Base-by-base conservation (phyloP, 2,329 filamentous ascomycete species). In the Reticulascus tulasneorum region DNA sequence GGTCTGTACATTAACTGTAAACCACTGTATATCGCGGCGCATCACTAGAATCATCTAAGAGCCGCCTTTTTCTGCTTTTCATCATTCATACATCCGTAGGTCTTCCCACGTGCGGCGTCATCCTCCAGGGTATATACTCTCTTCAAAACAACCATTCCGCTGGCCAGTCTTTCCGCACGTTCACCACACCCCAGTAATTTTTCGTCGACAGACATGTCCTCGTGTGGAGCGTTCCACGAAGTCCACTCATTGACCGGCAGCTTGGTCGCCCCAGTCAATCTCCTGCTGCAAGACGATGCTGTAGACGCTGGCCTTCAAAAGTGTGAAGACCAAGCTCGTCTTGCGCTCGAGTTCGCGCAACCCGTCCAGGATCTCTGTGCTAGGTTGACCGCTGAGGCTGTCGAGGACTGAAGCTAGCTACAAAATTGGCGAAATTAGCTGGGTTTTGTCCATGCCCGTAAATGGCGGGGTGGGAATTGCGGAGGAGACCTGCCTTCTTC, bases 221-320 rank as follows among this genome's bases (percentile, higher is more conserved):
- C n/a, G n/a, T n/a, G n/a, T n/a, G n/a, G n/a, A n/a, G n/a, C n/a
- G n/a, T n/a, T n/a, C n/a, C n/a, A n/a, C n/a, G n/a, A n/a, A n/a
- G n/a, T n/a, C n/a, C n/a, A n/a, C n/a, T n/a, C n/a, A n/a, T n/a
- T n/a, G 50, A 33, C 60, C 56, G 46, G 55, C 56, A 20, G 54
- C 55, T 44, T 67, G 64, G 48, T 72, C 71, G 31, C 78, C 84
- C 63, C 82, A 86, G 45, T 84, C 82, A 53, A 94, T 88, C 75
- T 97, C 87, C 74, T 97, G 91, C 75, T 98, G 91, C 68, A 98
- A 63, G 44, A 98, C 90, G 67, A 98, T 98, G 58, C 86, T 94
- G 67, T 98, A 98, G 46, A 98, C 93, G 62, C 91, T 97, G 13
- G 93, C 91, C 70, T 98, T 98, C 57, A 98, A 75, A 57, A 97